phyloP scores from a whole-genome alignment of 192 early-diverging fungal species.

The Gaertneriomyces semiglobifer region DNA sequence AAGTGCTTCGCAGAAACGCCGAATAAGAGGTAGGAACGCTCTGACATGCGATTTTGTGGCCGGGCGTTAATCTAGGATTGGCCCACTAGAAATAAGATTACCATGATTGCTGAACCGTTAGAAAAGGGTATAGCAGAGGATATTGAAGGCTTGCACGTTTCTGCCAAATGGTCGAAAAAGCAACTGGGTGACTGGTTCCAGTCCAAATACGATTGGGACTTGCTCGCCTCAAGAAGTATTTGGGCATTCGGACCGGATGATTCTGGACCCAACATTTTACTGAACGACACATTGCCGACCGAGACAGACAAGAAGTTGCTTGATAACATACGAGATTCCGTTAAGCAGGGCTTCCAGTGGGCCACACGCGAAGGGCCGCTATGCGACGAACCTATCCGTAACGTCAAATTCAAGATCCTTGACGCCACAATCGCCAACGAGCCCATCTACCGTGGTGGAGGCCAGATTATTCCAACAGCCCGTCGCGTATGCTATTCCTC shows the following conservation, averaged over 20 bases:
- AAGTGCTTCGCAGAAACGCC: conserved; percentile 97
- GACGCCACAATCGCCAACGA: conserved; percentile 79
- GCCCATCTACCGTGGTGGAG: conserved; percentile 88
- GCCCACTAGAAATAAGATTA: conserved; percentile 79
- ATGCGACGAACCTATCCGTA: conserved; percentile 95
- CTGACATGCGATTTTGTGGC: neutral
- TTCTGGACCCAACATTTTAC: conserved; percentile 85
- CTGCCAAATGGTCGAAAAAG: conserved; percentile 65
- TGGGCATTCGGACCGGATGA: conserved; percentile 98
- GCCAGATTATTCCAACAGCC: conserved; percentile 95
- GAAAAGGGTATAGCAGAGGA: conserved; percentile 89
- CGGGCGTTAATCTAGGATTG: too few relatives aligned
- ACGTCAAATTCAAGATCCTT: conserved; percentile 92
- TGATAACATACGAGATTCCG: conserved; percentile 72
- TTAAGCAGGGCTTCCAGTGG: conserved; percentile 98
- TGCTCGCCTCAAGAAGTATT: conserved; percentile 84
- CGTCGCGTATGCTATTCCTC: conserved; percentile 96
- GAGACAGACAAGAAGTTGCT: conserved; percentile 85
- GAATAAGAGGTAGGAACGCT: conserved; percentile 82
- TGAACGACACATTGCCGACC: conserved; percentile 92
- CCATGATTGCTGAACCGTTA: conserved; percentile 92
- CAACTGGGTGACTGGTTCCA: conserved; percentile 79
- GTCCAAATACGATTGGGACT: conserved; percentile 89
- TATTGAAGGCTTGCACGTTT: conserved; percentile 77
- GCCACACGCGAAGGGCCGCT: conserved; percentile 92